phyloP scores from a whole-genome alignment of 2,329 filamentous ascomycete species.

The Claviceps spartinae region DNA sequence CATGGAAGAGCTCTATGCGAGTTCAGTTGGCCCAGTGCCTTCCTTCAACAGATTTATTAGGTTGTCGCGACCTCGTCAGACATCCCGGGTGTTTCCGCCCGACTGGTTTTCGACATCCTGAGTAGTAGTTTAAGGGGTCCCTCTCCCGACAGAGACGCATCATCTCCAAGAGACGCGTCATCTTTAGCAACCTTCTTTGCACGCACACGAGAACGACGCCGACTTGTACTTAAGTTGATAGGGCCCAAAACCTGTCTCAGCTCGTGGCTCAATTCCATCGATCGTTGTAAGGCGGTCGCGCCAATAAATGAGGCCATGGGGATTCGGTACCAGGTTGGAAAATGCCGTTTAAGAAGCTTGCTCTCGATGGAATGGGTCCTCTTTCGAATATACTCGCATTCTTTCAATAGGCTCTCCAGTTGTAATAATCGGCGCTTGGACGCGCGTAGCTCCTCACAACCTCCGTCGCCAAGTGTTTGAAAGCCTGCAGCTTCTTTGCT shows the following conservation, averaged over 20 bases:
- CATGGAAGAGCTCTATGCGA: not conserved
- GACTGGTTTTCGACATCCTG: not conserved
- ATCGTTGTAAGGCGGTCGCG: constrained; percentile 9
- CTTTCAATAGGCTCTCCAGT: constrained; percentile 21
- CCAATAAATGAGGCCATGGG: constrained; percentile 18
- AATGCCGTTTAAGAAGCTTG: constrained; percentile 19
- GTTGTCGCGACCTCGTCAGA: not conserved
- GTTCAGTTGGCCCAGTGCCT: not conserved
- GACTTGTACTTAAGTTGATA: constrained; percentile 4
- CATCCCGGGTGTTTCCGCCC: not conserved
- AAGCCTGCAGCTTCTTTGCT: not conserved
- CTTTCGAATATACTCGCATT: constrained; percentile 16
- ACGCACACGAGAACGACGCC: not conserved
- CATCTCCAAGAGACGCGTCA: too few species aligned
- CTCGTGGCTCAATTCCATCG: constrained; percentile 13
- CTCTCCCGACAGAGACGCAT: not conserved
- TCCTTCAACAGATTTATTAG: not conserved
- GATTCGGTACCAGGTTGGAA: constrained; percentile 15
- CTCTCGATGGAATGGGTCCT: constrained; percentile 20
- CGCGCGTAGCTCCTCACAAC: not conserved
- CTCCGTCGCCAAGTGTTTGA: not conserved
- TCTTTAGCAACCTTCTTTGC: too few species aligned
- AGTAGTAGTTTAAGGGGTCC: not conserved
- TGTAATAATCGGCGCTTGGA: constrained; percentile 18
- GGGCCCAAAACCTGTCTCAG: constrained; percentile 2